Evolutionary conservation across 2,329 filamentous ascomycete species (phyloP), one percentile per base, ranked within the genome.

Genomic region (Xylaria sp.): DNA sequence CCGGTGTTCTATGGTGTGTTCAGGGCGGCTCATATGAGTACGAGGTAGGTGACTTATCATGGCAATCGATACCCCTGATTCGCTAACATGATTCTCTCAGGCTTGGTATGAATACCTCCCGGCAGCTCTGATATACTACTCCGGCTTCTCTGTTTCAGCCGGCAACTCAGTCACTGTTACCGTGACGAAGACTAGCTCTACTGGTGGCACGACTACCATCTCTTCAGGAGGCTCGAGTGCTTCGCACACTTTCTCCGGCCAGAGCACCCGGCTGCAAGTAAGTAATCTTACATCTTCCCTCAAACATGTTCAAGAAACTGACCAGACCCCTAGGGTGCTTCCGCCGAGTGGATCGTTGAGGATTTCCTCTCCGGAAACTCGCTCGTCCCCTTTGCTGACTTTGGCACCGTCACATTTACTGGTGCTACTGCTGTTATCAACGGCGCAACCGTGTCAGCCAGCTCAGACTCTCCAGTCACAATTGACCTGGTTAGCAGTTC

Each of bases 341-440:
- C 57, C n/a, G 61, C 61, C 14, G 61, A 64, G 53, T 64, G 61
- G 61, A 64, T 64, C 23, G 61, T 64, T 14, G 61, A 64, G 53
- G 61, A 64, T 21, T 64, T 64, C 35, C 23, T 15, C 15, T 57
- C 52, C 17, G 57, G 57, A 14, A 54, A 21, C 49, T 60, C 57
- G 15, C 58, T 64, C n/a, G 61, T 64, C 19, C 61, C 61, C 25
- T 64, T 64, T 28, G 61, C 61, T 28, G 17, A 64, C 61, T 64
- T 64, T 5, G 61, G 61, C 33, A 61, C 57, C 25, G 61, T 64
- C 57, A 64, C 61, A 6, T 64, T 64, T 25, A 64, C 61, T 11
- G 52, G 53, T 21, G 46, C 61, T 19, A 61, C 52, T 19, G 61
- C 61, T 45, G 23, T 61, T 21, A 64, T 64, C 28, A 64, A 64